Conservation (phyloP, 164 flowering plant species). For the Cinnamomum micranthum region DNA sequence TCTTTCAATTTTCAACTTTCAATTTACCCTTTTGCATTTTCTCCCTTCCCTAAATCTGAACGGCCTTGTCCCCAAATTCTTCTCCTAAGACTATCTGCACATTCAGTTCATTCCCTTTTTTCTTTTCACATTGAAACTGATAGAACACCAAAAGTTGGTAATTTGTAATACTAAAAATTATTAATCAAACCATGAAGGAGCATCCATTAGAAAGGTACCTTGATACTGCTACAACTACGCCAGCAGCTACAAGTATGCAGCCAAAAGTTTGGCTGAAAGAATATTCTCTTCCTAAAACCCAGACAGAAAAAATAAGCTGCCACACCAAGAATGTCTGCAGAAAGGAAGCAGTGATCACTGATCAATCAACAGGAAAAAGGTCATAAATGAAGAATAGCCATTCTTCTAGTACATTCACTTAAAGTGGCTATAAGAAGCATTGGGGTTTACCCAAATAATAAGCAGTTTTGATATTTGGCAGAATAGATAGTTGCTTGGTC, state of each 20-base stretch:
- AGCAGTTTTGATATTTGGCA: background rate
- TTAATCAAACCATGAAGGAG: background rate
- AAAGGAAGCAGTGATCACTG: slow-evolving; percentile 1
- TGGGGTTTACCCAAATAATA: background rate
- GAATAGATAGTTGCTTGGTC: background rate
- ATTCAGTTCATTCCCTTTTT: background rate
- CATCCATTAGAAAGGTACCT: slow-evolving; percentile 36
- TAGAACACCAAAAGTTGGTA: background rate
- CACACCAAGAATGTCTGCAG: slow-evolving; percentile 92
- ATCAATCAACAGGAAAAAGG: background rate
- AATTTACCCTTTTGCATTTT: too few relatives aligned
- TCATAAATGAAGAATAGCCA: background rate
- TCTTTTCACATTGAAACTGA: background rate
- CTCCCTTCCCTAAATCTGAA: too few relatives aligned
- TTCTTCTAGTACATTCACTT: background rate
- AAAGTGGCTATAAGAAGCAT: background rate
- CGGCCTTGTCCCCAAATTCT: too few relatives aligned
- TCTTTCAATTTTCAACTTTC: too few relatives aligned
- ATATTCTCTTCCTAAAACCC: slow-evolving; percentile 62
- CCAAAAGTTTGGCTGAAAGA: slow-evolving; percentile 59
- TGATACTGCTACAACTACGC: slow-evolving; percentile 66
- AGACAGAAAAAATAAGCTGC: slow-evolving; percentile 66
- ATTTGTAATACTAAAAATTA: background rate
- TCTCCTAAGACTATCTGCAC: background rate
- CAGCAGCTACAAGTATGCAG: slow-evolving; percentile 84